phyloP scores from a whole-genome alignment of 1,284 basidiomycete genomes.

The Pseudozyma sp. region DNA sequence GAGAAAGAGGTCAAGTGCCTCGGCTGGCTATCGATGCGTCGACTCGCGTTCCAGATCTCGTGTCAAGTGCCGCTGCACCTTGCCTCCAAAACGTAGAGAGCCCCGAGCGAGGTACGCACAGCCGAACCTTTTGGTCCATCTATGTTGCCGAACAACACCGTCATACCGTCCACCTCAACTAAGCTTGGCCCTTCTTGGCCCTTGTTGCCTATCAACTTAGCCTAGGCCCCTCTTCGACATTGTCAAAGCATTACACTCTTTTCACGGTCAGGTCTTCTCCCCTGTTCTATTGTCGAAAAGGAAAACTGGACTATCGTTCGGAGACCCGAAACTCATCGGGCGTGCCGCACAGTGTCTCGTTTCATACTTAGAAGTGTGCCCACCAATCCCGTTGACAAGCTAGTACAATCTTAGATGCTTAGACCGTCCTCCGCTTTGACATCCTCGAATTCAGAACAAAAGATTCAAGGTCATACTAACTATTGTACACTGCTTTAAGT shows the following conservation, averaged over 20 bases:
- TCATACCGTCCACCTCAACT: too few relatives aligned
- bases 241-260: too few relatives aligned
- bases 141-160: too few relatives aligned
- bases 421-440: background rate
- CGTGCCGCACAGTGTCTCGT: background rate
- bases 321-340: background rate
- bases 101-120: slow-evolving; percentile 15
- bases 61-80: slow-evolving; percentile 16
- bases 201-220: too few relatives aligned
- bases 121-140: background rate
- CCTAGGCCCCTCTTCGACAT: too few relatives aligned
- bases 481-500: background rate
- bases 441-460: background rate
- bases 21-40: background rate
- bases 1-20: too few relatives aligned
- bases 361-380: background rate
- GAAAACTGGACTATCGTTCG: background rate
- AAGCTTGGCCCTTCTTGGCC: too few relatives aligned
- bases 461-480: background rate
- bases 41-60: slow-evolving; percentile 7
- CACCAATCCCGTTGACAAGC: slow-evolving; percentile 1
- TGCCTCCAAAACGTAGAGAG: background rate
- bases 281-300: background rate
- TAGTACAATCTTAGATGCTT: background rate
- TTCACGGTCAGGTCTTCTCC: too few relatives aligned